Evolutionary conservation across 169 alveolate genomes (phyloP).

Genomic region (Theileria orientalis): DNA sequence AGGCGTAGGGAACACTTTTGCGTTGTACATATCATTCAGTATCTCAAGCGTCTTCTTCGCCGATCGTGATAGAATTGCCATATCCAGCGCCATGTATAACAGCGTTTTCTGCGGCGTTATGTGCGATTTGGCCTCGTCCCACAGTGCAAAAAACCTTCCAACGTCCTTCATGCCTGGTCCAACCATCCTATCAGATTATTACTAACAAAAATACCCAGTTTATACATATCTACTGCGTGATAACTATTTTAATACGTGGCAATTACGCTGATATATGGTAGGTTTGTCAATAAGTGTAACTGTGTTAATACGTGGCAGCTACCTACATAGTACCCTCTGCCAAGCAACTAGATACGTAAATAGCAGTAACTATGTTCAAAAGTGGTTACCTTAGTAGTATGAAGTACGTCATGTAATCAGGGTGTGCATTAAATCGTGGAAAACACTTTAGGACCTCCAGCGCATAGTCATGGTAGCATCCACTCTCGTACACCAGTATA

Average conservation of each 20-base stretch:
- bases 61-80: slow-evolving; percentile 65
- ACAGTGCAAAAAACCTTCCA: slow-evolving; percentile 66
- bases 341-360: neutral
- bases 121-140: slow-evolving; percentile 34
- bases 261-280: neutral
- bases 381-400: slow-evolving; percentile 61
- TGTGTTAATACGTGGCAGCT: too few species aligned
- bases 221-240: neutral
- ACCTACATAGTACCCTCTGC: neutral
- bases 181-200: slow-evolving; percentile 49
- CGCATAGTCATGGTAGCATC: slow-evolving; percentile 78
- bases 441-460: slow-evolving; percentile 76
- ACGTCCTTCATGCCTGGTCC: slow-evolving; percentile 64
- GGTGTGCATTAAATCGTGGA: slow-evolving; percentile 56
- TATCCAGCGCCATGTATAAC: slow-evolving; percentile 64
- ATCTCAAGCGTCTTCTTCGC: slow-evolving; percentile 65
- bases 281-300: neutral
- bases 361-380: neutral
- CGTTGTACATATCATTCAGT: slow-evolving; percentile 72
- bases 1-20: slow-evolving; percentile 78
- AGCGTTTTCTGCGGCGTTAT: slow-evolving; percentile 31
- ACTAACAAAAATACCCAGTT: too few species aligned
- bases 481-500: slow-evolving; percentile 74
- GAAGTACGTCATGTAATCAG: slow-evolving; percentile 47
- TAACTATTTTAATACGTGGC: slow-evolving; percentile 16